Evolutionary conservation across 352 stramenopile genomes (phyloP).

Genomic region (Pythium pyrilobum): DNA sequence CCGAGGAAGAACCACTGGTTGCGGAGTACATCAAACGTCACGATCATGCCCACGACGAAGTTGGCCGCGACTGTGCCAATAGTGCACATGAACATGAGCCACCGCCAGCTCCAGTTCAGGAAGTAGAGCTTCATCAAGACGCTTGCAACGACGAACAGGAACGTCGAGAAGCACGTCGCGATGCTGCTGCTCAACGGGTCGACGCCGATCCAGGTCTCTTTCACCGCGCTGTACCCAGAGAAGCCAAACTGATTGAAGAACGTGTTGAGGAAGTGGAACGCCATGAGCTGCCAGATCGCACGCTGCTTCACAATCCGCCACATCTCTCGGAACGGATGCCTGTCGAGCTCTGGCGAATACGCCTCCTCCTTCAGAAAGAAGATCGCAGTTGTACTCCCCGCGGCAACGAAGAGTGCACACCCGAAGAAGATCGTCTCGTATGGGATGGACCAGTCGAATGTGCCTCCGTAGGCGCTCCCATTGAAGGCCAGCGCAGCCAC

Average conservation of each 20-base stretch:
- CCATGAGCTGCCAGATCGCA: conserved; percentile 65
- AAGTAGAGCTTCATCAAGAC: conserved; percentile 56
- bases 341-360: conserved; percentile 21
- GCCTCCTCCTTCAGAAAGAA: conserved; percentile 47
- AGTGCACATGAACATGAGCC: conserved; percentile 41
- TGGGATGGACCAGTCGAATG: conserved; percentile 43
- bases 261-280: conserved; percentile 61
- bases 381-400: conserved; percentile 29
- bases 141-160: conserved; percentile 43
- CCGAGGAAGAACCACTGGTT: conserved; percentile 71
- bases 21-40: conserved; percentile 54
- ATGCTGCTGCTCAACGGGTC: conserved; percentile 52
- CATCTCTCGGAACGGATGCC: conserved; percentile 45
- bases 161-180: conserved; percentile 40
- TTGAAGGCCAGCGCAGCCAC: conserved; percentile 61
- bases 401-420: conserved; percentile 32
- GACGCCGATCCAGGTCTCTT: conserved; percentile 58
- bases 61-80: conserved; percentile 44
- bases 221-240: conserved; percentile 41
- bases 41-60: conserved; percentile 35
- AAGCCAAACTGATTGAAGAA: conserved; percentile 58
- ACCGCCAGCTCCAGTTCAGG: conserved; percentile 54
- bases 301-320: conserved; percentile 68
- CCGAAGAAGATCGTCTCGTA: conserved; percentile 55
- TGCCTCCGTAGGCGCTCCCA: conserved; percentile 50